phyloP scores from a whole-genome alignment of 306 rosid genomes.

The Gastrolobium bilobum region DNA sequence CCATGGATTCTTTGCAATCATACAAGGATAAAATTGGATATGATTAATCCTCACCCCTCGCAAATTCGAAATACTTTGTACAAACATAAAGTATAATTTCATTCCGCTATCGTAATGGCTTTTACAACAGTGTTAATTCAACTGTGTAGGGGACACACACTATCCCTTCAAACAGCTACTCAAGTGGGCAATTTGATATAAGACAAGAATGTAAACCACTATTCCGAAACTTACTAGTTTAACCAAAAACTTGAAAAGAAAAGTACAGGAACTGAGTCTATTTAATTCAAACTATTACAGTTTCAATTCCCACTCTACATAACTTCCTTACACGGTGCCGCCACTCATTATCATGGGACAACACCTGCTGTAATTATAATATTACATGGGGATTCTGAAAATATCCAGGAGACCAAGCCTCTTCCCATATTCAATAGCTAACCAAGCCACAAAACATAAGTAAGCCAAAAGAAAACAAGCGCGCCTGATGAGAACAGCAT shows the following conservation, averaged over 20 bases:
- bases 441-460: slow-evolving; percentile 73
- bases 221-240: neutral
- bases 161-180: slow-evolving; percentile 2
- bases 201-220: slow-evolving; percentile 30
- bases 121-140: slow-evolving; percentile 20
- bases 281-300: slow-evolving; percentile 32
- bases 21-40: no score
- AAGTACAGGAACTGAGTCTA: slow-evolving; percentile 11
- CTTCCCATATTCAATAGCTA: slow-evolving; percentile 69
- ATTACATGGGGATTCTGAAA: slow-evolving; percentile 45
- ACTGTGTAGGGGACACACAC: slow-evolving; percentile 6
- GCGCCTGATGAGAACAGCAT: slow-evolving; percentile 53
- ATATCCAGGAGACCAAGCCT: slow-evolving; percentile 70
- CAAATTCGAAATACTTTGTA: no score
- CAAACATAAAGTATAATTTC: neutral
- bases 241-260: slow-evolving; percentile 5
- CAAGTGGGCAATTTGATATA: neutral
- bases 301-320: slow-evolving; percentile 41
- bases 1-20: no score
- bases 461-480: slow-evolving; percentile 71
- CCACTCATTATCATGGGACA: slow-evolving; percentile 33
- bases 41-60: no score
- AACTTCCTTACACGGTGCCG: slow-evolving; percentile 38
- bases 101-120: neutral
- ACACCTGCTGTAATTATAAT: slow-evolving; percentile 43